Evolutionary conservation across 768 basidiomycete genomes (phyloP).

Genomic region (Lyophyllum semitale): DNA sequence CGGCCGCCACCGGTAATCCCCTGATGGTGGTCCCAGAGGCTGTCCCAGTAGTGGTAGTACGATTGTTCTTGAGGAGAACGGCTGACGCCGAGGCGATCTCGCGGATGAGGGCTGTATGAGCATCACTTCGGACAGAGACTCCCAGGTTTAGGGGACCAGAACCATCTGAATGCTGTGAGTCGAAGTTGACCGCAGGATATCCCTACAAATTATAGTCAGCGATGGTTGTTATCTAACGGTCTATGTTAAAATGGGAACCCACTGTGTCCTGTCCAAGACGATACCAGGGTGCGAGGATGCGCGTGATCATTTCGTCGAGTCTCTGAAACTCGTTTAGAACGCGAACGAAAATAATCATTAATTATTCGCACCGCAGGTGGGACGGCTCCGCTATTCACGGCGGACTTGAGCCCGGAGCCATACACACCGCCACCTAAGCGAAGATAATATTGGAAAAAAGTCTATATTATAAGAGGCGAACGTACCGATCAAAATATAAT

Average conservation of each 20-base stretch:
- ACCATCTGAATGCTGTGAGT: conserved; percentile 46
- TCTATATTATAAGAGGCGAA: background rate
- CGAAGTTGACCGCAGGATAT: conserved; percentile 48
- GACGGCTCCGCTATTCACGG: conserved; percentile 37
- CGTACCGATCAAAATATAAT: conserved; percentile 46
- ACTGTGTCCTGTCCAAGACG: conserved; percentile 51
- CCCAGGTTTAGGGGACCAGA: conserved; percentile 44
- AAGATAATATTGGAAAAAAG: background rate
- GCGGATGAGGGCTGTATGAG: conserved; percentile 51
- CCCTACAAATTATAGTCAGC: conserved; percentile 26
- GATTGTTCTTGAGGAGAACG: conserved; percentile 68
- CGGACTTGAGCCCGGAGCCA: conserved; percentile 26
- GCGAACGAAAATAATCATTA: background rate
- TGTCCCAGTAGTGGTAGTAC: conserved; percentile 36
- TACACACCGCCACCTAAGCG: conserved; percentile 40
- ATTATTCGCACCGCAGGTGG: conserved; percentile 28
- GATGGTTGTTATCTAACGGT: too few species aligned
- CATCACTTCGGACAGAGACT: conserved; percentile 43
- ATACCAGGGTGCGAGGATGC: conserved; percentile 48
- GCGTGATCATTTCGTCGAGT: conserved; percentile 47
- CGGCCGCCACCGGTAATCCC: conserved; percentile 46
- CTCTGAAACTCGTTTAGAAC: conserved; percentile 23
- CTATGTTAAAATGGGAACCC: conserved; percentile 7
- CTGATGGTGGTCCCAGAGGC: conserved; percentile 33
- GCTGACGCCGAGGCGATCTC: conserved; percentile 69